Evolutionary conservation across 352 stramenopile species (phyloP), one percentile per base, ranked within the genome.

Genomic region (Pythium apleroticum): DNA sequence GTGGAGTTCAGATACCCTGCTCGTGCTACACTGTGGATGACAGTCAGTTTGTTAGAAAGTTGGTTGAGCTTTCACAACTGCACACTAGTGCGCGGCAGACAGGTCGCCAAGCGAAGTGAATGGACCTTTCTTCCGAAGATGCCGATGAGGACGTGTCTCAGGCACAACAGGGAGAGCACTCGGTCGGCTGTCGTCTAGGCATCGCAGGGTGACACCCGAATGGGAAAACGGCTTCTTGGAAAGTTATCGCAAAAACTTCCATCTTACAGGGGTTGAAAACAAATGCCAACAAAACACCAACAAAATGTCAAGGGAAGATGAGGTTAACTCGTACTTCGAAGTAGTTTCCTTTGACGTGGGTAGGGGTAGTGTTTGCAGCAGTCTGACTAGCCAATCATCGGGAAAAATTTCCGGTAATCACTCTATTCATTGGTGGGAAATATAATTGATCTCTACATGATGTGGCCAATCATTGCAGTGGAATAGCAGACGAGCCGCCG

Each of bases 291-390:
- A 48, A n/a, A 24, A 19, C 41, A 25, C 41, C 41, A 48, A n/a
- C 31, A 48, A 48, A 48, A 48, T 48, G 41, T 48, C 41, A 48
- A 46, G 37, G 37, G 37, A 20, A 46, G 37, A 46, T 20, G n/a
- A 24, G 6, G 37, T 46, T 46, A 46, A 46, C 12, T 46, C 37
- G 19, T 37, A 37, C 31, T 37, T 17, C 11, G 37, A 46, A n/a
- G n/a, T n/a, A n/a, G n/a, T n/a, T n/a, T 46, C 37, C 19, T 20
- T 46, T 46, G 37, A 46, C 37, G 9, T 7, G 37, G 37, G 10
- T 46, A 46, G 37, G 37, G 3, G 41, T 24, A 22, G 19, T 12
- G 41, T 10, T 48, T 48, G n/a, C 41, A 24, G 17, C 3, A 24
- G 9, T 48, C 41, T 48, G 41, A 48, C 17, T 24, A 22, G 15